These are phyloP conservation scores for Ophiocordyceps sinensis DNA, from an alignment of 2,329 filamentous ascomycete genomes.

Conservation along the genomic window DNA sequence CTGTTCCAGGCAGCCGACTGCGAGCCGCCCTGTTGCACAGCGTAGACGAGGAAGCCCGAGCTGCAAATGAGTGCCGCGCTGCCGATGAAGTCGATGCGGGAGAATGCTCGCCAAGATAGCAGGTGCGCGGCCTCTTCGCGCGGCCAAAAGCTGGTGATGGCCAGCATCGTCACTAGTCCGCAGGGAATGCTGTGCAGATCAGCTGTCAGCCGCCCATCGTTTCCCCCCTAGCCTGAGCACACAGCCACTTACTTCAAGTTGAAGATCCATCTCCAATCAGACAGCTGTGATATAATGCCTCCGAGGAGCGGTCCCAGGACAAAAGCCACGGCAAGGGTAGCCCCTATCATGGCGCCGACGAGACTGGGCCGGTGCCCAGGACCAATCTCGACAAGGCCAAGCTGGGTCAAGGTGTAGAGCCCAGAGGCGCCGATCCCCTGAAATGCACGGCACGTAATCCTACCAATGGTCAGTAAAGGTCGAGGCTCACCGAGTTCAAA, in stretches of 20 bases:
- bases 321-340: constrained; percentile 41
- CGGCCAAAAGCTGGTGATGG: constrained; percentile 32
- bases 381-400: constrained; percentile 41
- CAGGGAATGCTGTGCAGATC: constrained; percentile 29
- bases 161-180: constrained; percentile 29
- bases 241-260: constrained; percentile 38
- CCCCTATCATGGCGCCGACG: constrained; percentile 39
- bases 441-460: constrained; percentile 42
- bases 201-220: constrained; percentile 6
- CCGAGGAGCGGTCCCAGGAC: constrained; percentile 44
- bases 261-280: constrained; percentile 45
- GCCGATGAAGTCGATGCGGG: constrained; percentile 37
- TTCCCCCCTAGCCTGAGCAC: too few relatives aligned
- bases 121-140: constrained; percentile 18
- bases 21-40: constrained; percentile 41
- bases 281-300: constrained; percentile 36
- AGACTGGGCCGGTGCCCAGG: constrained; percentile 36
- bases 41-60: constrained; percentile 39
- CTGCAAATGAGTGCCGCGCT: constrained; percentile 33
- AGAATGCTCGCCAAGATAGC: constrained; percentile 26
- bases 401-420: constrained; percentile 44
- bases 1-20: constrained; percentile 36
- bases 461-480: constrained; percentile 14
- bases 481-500: not conserved
- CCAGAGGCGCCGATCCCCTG: constrained; percentile 48